Percentiles rank a stretch among this genome's conserved stretches.
Evolutionary conservation across 1,284 basidiomycete species (phyloP).

Genomic region (Stygiomarasmius scandens): DNA sequence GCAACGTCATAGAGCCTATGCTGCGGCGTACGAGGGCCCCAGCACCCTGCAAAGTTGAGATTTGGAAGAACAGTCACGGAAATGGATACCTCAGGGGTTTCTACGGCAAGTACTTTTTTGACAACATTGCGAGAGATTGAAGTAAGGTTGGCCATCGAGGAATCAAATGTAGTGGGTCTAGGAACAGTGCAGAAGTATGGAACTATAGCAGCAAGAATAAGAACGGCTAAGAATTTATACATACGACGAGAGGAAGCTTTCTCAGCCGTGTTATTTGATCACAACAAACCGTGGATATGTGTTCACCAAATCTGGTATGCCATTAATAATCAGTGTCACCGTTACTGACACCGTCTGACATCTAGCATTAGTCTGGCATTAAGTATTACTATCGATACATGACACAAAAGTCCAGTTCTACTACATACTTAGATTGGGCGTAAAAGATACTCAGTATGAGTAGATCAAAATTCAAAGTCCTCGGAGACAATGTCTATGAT

Average conservation of each 20-base stretch:
- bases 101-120: constrained; percentile 78
- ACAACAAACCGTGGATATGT: too few species aligned
- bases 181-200: constrained; percentile 4
- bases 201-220: constrained; percentile 1
- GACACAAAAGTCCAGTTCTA: too few species aligned
- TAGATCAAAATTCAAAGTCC: constrained; percentile 69
- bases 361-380: too few species aligned
- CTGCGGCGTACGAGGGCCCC: constrained; percentile 89
- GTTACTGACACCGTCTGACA: too few species aligned
- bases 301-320: too few species aligned
- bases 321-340: too few species aligned
- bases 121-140: constrained; percentile 67
- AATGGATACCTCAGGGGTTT: constrained; percentile 72
- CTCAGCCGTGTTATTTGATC: neutral
- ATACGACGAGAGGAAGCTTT: neutral
- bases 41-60: constrained; percentile 65
- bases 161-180: neutral
- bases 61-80: neutral
- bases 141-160: neutral
- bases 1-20: constrained; percentile 77
- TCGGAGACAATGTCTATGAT: constrained; percentile 66
- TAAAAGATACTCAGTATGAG: too few species aligned
- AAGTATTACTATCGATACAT: too few species aligned
- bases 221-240: constrained; percentile 11
- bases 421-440: too few species aligned